A percentile compares a stretch with the other conserved stretches of the same genome.
phyloP scores from a whole-genome alignment of 108 stramenopile genomes.

The Fragilariopsis cylindrus region DNA sequence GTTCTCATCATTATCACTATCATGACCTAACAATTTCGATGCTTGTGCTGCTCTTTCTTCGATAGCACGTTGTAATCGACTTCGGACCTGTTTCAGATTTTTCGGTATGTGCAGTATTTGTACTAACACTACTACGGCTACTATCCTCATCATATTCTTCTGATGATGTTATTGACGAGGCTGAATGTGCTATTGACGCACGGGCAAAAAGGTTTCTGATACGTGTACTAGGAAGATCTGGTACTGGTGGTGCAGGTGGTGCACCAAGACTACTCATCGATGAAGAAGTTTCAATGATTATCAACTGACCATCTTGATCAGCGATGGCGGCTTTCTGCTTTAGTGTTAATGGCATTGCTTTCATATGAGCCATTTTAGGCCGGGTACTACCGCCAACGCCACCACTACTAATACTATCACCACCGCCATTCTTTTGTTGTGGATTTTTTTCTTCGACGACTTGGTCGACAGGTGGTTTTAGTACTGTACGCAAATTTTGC shows the following conservation, averaged over 20 bases:
- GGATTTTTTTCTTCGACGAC: too few relatives aligned
- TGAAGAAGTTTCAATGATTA: not conserved
- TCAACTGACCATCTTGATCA: not conserved
- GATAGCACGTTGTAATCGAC: not conserved
- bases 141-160: not conserved
- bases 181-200: too few relatives aligned
- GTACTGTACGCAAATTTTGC: too few relatives aligned
- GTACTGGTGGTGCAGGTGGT: not conserved
- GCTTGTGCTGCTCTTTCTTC: not conserved
- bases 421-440: too few relatives aligned
- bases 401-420: too few relatives aligned
- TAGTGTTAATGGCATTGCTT: too few relatives aligned
- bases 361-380: too few relatives aligned
- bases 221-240: not conserved
- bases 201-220: not conserved
- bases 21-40: not conserved
- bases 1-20: not conserved
- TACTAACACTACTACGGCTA: not conserved
- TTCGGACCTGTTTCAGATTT: too few relatives aligned
- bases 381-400: too few relatives aligned
- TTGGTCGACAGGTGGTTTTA: too few relatives aligned
- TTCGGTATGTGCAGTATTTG: not conserved
- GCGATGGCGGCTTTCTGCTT: too few relatives aligned
- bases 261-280: not conserved
- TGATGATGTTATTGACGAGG: not conserved